Evolutionary conservation across 805 yeast species (phyloP).

Genomic region (Diddensiella caesifluorescens): DNA sequence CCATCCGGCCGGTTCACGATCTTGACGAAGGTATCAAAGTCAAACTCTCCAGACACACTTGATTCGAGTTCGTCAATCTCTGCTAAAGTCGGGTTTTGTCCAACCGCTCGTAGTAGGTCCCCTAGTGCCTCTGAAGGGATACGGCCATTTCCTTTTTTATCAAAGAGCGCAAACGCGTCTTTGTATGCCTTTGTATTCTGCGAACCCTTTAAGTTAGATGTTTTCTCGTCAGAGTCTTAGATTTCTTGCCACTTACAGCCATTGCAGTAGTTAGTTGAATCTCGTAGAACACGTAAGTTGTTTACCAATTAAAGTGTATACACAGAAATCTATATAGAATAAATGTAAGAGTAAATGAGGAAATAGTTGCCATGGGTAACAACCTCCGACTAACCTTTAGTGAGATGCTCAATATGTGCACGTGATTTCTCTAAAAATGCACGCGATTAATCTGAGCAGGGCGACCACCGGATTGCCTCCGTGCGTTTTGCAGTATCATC

Average conservation of each 20-base stretch:
- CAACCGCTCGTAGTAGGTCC: constrained; percentile 91
- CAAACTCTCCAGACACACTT: constrained; percentile 40
- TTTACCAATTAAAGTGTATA: too few relatives aligned
- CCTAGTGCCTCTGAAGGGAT: constrained; percentile 82
- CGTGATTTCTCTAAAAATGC: too few relatives aligned
- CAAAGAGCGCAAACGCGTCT: constrained; percentile 95
- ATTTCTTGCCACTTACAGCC: constrained; percentile 4
- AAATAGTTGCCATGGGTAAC: too few relatives aligned
- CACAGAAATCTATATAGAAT: too few relatives aligned
- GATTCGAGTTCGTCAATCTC: constrained; percentile 64
- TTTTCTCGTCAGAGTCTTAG: not conserved
- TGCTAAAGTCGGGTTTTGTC: constrained; percentile 94
- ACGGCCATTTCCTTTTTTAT: constrained; percentile 91
- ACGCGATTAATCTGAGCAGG: constrained; percentile 7
- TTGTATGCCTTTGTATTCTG: constrained; percentile 49
- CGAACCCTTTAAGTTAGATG: constrained; percentile 13
- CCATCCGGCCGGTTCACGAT: constrained; percentile 83
- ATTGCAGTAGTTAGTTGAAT: too few relatives aligned
- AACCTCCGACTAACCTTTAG: too few relatives aligned
- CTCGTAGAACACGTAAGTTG: too few relatives aligned
- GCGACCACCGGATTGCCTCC: constrained; percentile 61
- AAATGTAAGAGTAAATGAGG: too few relatives aligned
- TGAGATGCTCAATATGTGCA: too few relatives aligned
- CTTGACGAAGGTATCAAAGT: constrained; percentile 70
- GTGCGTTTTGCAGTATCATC: constrained; percentile 65